Percentiles rank a stretch among this genome's conserved stretches.
Evolutionary conservation across 495 filamentous ascomycete genomes (phyloP).

Genomic region (Penicillium diatomitis): DNA sequence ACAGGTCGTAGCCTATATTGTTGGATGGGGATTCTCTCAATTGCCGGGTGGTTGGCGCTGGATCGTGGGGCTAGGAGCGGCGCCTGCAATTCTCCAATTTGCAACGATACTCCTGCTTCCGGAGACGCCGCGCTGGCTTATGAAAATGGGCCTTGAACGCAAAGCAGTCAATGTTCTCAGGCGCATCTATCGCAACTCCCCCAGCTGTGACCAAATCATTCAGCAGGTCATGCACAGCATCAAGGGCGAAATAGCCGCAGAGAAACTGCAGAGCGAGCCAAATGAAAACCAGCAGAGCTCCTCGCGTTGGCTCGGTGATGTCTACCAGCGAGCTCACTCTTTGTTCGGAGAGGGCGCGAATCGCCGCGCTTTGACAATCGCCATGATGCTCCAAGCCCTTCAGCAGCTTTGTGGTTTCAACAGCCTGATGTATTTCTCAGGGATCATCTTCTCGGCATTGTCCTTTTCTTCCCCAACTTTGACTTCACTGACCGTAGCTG

Average conservation of each 20-base stretch:
- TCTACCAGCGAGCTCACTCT: slow-evolving; percentile 39
- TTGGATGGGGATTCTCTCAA: slow-evolving; percentile 58
- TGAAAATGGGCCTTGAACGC: slow-evolving; percentile 50
- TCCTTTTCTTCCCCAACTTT: slow-evolving; percentile 75
- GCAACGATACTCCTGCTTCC: slow-evolving; percentile 59
- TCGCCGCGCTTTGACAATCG: slow-evolving; percentile 69
- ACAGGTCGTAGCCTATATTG: slow-evolving; percentile 76
- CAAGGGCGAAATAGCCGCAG: slow-evolving; percentile 58
- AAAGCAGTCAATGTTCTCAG: slow-evolving; percentile 54
- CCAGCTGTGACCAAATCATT: slow-evolving; percentile 35
- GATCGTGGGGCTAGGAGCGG: slow-evolving; percentile 79
- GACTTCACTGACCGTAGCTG: slow-evolving; percentile 69
- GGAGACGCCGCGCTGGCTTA: slow-evolving; percentile 81
- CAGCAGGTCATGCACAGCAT: slow-evolving; percentile 53
- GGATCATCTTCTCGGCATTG: slow-evolving; percentile 76
- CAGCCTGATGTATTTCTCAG: slow-evolving; percentile 91
- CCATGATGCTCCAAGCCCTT: slow-evolving; percentile 75
- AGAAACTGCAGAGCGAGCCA: slow-evolving; percentile 39
- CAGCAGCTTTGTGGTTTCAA: slow-evolving; percentile 93
- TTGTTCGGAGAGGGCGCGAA: slow-evolving; percentile 55
- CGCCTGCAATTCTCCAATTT: slow-evolving; percentile 66
- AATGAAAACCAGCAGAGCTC: slow-evolving; percentile 9
- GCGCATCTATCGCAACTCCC: slow-evolving; percentile 51
- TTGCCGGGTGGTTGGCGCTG: slow-evolving; percentile 68
- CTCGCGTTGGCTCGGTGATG: slow-evolving; percentile 22